These are phyloP conservation scores for Ceratocystis eucalypticola DNA, from an alignment of 2,329 filamentous ascomycete species.

Conservation along the genomic window DNA sequence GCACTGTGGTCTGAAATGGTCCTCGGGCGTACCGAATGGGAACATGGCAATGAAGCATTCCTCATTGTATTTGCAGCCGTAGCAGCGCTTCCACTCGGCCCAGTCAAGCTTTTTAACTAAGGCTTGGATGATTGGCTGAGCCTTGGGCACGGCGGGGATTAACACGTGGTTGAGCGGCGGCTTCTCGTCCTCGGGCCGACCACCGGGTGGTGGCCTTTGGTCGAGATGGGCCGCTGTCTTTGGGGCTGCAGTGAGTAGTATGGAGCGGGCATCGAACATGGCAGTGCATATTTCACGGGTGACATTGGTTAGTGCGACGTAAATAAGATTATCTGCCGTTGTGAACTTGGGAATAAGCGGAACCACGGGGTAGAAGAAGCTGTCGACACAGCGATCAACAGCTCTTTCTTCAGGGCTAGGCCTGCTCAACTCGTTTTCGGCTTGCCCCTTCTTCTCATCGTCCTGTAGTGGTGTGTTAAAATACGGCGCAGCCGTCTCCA, in stretches of 20 bases:
- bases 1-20: conserved; percentile 30
- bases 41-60: conserved; percentile 51
- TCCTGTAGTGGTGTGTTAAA: conserved; percentile 29
- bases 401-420: conserved; percentile 23
- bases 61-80: conserved; percentile 39
- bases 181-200: background rate
- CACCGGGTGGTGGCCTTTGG: background rate
- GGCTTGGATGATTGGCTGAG: conserved; percentile 19
- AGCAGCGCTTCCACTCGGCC: conserved; percentile 46
- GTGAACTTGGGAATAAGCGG: conserved; percentile 25
- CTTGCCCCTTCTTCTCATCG: conserved; percentile 20
- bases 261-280: conserved; percentile 22
- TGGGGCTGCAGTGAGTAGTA: conserved; percentile 10
- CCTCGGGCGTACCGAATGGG: conserved; percentile 42
- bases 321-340: conserved; percentile 33
- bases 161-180: conserved; percentile 10
- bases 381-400: conserved; percentile 32
- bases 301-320: conserved; percentile 31
- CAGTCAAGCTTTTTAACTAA: conserved; percentile 42
- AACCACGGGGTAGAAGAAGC: conserved; percentile 30
- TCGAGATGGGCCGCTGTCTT: background rate
- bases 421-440: background rate
- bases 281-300: conserved; percentile 29
- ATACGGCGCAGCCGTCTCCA: conserved; percentile 30
- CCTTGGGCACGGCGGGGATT: conserved; percentile 13